phyloP scores from a whole-genome alignment of 495 filamentous ascomycete genomes.

The Thozetella sp. region DNA sequence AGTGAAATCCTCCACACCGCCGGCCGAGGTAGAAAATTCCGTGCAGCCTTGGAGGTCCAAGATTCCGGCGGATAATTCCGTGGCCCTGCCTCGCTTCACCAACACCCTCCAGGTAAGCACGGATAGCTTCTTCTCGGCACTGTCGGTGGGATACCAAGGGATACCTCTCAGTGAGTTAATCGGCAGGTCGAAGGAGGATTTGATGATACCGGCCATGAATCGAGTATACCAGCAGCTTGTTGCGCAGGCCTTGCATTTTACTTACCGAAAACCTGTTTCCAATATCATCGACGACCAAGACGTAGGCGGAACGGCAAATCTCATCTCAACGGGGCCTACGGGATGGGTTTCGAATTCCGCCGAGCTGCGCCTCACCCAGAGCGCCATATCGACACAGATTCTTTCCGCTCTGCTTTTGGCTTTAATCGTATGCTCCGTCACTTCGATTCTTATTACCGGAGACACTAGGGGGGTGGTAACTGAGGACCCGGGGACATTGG shows the following conservation, averaged over 20 bases:
- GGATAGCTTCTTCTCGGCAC: not conserved
- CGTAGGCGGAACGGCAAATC: not conserved
- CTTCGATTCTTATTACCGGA: not conserved
- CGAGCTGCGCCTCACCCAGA: not conserved
- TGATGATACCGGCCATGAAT: not conserved
- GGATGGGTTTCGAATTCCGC: not conserved
- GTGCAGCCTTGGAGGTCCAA: not conserved
- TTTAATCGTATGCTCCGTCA: not conserved
- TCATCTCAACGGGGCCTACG: not conserved
- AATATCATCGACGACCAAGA: not conserved
- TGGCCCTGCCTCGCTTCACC: not conserved
- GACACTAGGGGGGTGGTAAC: not conserved
- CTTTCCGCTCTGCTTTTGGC: not conserved
- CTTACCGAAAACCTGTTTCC: not conserved
- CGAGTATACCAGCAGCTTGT: not conserved
- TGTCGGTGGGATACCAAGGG: not conserved
- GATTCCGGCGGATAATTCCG: not conserved
- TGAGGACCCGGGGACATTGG: not conserved
- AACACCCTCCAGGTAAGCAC: not conserved
- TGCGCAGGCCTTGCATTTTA: not conserved
- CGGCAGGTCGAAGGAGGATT: not conserved
- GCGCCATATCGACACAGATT: not conserved
- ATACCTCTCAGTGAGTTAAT: not conserved
- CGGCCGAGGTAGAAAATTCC: not conserved
- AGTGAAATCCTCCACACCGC: not conserved